Percentiles rank a stretch among this genome's conserved stretches.
phyloP scores from a whole-genome alignment of 208 protist species.

The Sergeia podlipaevii region DNA sequence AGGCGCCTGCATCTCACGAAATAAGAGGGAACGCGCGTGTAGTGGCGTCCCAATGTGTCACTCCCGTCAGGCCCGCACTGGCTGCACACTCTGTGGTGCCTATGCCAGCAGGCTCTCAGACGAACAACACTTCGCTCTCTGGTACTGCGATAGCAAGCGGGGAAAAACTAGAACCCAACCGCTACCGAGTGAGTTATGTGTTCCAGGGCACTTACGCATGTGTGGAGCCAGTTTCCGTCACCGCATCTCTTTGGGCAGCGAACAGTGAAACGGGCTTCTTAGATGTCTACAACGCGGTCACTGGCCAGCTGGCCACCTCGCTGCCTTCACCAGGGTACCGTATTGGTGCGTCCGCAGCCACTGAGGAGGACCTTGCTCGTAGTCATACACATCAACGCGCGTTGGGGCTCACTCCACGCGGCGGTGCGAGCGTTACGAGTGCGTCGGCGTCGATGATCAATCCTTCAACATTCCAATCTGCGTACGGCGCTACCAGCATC shows the following conservation, averaged over 20 bases:
- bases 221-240: constrained; percentile 21
- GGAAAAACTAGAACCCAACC: constrained; percentile 25
- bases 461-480: too few species aligned
- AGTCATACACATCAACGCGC: too few species aligned
- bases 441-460: too few species aligned
- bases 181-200: constrained; percentile 30
- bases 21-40: background rate
- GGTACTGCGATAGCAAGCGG: constrained; percentile 3
- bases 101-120: background rate
- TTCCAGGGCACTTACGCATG: constrained; percentile 39
- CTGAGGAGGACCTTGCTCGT: too few species aligned
- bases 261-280: constrained; percentile 36
- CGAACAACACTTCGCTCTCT: too few species aligned
- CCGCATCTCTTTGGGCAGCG: constrained; percentile 58
- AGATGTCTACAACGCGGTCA: constrained; percentile 67
- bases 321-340: constrained; percentile 16
- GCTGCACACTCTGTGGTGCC: background rate
- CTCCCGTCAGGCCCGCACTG: background rate
- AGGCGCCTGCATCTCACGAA: background rate
- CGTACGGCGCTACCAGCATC: too few species aligned
- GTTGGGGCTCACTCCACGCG: too few species aligned
- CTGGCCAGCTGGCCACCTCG: constrained; percentile 39
- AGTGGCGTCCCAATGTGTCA: background rate
- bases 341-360: too few species aligned
- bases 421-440: too few species aligned